phyloP scores from a whole-genome alignment of 1,284 basidiomycete species.

The Pseudozyma sp. region DNA sequence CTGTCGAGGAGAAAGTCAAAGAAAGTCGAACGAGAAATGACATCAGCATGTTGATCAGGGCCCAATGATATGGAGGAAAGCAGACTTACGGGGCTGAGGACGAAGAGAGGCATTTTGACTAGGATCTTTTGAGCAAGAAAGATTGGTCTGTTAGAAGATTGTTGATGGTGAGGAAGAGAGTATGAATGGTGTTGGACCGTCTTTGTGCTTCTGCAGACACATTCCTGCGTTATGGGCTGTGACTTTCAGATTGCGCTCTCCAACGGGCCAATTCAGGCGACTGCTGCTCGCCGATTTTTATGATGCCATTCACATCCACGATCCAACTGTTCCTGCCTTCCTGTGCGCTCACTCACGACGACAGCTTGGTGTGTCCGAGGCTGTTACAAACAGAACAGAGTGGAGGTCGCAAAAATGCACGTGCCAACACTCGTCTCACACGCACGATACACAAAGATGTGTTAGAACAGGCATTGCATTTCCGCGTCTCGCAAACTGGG shows the following conservation, averaged over 20 bases:
- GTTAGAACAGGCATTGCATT: too few species aligned
- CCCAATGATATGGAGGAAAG: background rate
- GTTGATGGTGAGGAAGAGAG: conserved; percentile 7
- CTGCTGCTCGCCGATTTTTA: too few species aligned
- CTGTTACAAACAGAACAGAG: conserved; percentile 3
- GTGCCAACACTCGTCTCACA: conserved; percentile 12
- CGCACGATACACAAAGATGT: background rate
- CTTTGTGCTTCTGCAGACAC: too few species aligned
- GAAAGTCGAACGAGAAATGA: background rate
- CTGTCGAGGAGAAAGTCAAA: conserved; percentile 22
- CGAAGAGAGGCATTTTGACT: conserved; percentile 67
- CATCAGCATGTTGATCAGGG: conserved; percentile 1
- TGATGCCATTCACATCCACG: too few species aligned
- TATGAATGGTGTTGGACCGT: background rate
- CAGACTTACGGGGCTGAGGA: conserved; percentile 59
- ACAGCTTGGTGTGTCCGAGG: background rate
- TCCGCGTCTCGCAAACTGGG: background rate
- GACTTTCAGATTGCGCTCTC: too few species aligned
- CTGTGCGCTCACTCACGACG: conserved; percentile 1
- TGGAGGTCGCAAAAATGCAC: conserved; percentile 37
- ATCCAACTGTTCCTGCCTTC: too few species aligned
- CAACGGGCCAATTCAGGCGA: too few species aligned
- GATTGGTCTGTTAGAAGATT: conserved; percentile 1
- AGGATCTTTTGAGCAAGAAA: background rate
- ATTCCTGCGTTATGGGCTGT: too few species aligned